Percentiles rank a stretch among this genome's conserved stretches.
These are phyloP conservation scores for Endocalyx cinctus DNA, from an alignment of 2,329 filamentous ascomycete species.

Conservation along the genomic window DNA sequence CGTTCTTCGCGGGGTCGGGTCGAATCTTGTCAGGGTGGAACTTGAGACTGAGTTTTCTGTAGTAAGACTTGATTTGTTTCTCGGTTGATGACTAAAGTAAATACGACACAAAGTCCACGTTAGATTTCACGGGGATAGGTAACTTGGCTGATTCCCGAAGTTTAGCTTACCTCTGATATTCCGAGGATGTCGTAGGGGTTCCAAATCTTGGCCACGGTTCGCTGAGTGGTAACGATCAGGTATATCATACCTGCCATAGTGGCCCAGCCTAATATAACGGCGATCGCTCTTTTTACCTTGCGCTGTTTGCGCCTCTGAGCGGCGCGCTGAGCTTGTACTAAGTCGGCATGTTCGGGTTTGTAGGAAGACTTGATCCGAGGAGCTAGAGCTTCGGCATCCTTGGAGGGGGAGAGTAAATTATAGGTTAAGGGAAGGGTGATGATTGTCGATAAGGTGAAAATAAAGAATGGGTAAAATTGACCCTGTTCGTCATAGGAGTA, in stretches of 20 bases:
- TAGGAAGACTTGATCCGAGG: slow-evolving; percentile 78
- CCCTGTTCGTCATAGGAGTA: slow-evolving; percentile 98
- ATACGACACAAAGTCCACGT: neutral
- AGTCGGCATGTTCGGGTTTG: slow-evolving; percentile 74
- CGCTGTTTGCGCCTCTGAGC: slow-evolving; percentile 88
- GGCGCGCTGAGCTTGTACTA: slow-evolving; percentile 76
- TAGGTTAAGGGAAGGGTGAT: slow-evolving; percentile 89
- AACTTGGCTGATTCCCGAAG: slow-evolving; percentile 50
- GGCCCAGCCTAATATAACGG: slow-evolving; percentile 73
- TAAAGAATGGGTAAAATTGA: slow-evolving; percentile 99
- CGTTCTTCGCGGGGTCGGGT: slow-evolving; percentile 80
- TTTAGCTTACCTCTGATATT: slow-evolving; percentile 61
- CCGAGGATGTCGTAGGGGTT: slow-evolving; percentile 95
- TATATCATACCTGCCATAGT: slow-evolving; percentile 89
- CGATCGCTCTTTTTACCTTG: slow-evolving; percentile 76
- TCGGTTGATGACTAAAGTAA: slow-evolving; percentile 62
- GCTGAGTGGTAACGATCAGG: slow-evolving; percentile 75
- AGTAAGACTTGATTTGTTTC: slow-evolving; percentile 87
- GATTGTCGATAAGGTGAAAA: slow-evolving; percentile 82
- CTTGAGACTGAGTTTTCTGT: slow-evolving; percentile 79
- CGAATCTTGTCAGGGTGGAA: slow-evolving; percentile 91
- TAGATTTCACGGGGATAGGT: neutral
- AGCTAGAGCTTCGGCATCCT: slow-evolving; percentile 72
- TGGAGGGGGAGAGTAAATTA: slow-evolving; percentile 74
- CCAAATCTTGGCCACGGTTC: slow-evolving; percentile 73